Base-by-base conservation (phyloP, 202 grass and related monocot genomes). In the Zoysia matrella region DNA sequence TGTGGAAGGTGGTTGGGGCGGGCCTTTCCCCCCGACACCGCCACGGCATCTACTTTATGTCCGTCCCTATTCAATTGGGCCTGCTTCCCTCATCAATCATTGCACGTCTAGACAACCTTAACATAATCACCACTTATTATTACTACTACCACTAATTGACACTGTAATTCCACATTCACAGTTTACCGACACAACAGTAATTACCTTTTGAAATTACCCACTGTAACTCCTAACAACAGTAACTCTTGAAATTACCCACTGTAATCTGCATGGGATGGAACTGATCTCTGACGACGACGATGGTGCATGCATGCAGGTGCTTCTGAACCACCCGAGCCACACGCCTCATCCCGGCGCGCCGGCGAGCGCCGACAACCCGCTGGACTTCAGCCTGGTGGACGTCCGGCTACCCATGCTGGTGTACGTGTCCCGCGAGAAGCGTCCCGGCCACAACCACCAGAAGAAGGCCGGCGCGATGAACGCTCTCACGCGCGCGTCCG, bases 391-490 rank as follows among this genome's bases (percentile, higher is more conserved):
- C 53, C 68, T n/a, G 30, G 82, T 98, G 8, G 95, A 98, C 80
- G 75, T 82, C 0, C 88, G 95, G 0, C 75, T 98, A 0, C 95
- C 95, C 2, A 98, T 98, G 92, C 88, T 95, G 11, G 95, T 93
- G 8, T 98, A 98, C 88, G 88, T 98, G 0, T 88, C 95, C 51
- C 79, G 92, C 0, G 95, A 98, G 90, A 98, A 98, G 80, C 90
- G 95, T 1, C 88, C 90, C 0, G 95, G 95, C 0, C 78, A 78
- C 62, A 80, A 98, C 89, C 95, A 98, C 76, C 82, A 98, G 88
- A 98, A 98, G 95, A 98, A 98, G 79, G 95, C 95, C n/a, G 95
- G 95, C 79, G 95, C 95, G 88, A 98, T 98, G 95, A 98, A 98
- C 68, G 90, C 92, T 18, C 90, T 98, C 2, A 92, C 92, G 70